phyloP scores from a whole-genome alignment of 2,329 filamentous ascomycete species.

The Colletotrichum liaoningense region DNA sequence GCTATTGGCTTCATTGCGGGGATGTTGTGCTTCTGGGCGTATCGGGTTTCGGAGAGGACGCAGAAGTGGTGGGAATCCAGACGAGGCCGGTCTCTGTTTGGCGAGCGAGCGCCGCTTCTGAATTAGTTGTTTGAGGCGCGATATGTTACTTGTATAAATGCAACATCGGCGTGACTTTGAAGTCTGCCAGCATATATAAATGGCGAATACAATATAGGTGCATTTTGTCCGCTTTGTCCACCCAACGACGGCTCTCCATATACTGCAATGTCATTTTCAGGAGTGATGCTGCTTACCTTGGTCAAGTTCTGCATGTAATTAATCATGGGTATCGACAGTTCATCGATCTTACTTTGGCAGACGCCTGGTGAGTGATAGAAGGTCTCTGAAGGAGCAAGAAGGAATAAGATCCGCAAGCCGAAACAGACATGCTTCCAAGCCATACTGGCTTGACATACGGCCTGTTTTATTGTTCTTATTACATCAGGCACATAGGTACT shows the following conservation, averaged over 20 bases:
- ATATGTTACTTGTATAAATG: neutral
- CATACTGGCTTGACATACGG: too few relatives aligned
- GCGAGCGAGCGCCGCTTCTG: conserved; percentile 48
- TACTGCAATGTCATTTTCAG: neutral
- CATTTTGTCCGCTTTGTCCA: neutral
- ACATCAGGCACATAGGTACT: too few relatives aligned
- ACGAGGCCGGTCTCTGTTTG: conserved; percentile 15
- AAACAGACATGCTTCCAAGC: too few relatives aligned
- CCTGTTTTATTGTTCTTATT: too few relatives aligned
- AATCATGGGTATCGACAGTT: neutral
- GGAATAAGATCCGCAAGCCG: too few relatives aligned
- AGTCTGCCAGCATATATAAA: neutral
- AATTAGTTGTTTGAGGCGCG: neutral
- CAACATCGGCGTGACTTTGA: neutral
- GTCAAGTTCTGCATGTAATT: neutral
- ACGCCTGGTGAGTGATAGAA: too few relatives aligned
- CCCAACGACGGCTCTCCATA: neutral
- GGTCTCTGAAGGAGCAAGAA: too few relatives aligned
- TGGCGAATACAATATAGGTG: neutral
- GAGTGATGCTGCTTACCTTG: too few relatives aligned
- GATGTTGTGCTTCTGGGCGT: conserved; percentile 80
- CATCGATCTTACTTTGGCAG: neutral
- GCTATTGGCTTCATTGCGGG: conserved; percentile 88
- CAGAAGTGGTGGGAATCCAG: conserved; percentile 50
- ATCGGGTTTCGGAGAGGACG: conserved; percentile 60